Conservation (phyloP, 2,329 filamentous ascomycete genomes). For the Penicillium nordicum region DNA sequence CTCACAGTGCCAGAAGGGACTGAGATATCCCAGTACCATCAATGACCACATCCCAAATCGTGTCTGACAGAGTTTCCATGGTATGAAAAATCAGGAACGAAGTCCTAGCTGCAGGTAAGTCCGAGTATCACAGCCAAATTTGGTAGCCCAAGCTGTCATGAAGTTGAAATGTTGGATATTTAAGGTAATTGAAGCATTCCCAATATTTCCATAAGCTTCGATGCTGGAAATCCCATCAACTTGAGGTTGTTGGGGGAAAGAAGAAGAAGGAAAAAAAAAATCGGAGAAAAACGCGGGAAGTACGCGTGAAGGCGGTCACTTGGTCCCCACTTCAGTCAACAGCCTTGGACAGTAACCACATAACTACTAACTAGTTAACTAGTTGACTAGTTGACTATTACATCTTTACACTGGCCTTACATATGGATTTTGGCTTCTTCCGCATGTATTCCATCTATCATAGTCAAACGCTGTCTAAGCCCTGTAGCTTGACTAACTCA, state of each 20-base stretch:
- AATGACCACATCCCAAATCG: slow-evolving; percentile 75
- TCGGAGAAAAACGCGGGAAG: slow-evolving; percentile 7
- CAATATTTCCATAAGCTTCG: background rate
- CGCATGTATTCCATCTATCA: no score
- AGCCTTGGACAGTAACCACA: background rate
- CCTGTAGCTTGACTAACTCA: no score
- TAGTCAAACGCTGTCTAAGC: no score
- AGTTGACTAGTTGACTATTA: no score
- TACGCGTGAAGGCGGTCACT: slow-evolving; percentile 8
- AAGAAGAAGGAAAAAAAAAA: slow-evolving; percentile 2
- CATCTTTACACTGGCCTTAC: no score
- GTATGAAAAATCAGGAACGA: slow-evolving; percentile 8
- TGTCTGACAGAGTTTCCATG: slow-evolving; percentile 74
- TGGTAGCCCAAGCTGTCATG: slow-evolving; percentile 22
- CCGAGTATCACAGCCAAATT: slow-evolving; percentile 13
- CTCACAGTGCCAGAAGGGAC: slow-evolving; percentile 74
- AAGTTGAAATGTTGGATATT: slow-evolving; percentile 13
- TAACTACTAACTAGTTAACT: no score
- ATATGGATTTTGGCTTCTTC: no score
- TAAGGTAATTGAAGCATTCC: slow-evolving; percentile 5
- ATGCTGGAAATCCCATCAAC: background rate
- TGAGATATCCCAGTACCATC: slow-evolving; percentile 74
- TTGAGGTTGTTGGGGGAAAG: background rate
- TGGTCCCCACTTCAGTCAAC: slow-evolving; percentile 2
- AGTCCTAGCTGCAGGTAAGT: slow-evolving; percentile 22